These are phyloP conservation scores for Nymphaea thermarum DNA, from an alignment of 164 flowering plant species.

Conservation along the genomic window DNA sequence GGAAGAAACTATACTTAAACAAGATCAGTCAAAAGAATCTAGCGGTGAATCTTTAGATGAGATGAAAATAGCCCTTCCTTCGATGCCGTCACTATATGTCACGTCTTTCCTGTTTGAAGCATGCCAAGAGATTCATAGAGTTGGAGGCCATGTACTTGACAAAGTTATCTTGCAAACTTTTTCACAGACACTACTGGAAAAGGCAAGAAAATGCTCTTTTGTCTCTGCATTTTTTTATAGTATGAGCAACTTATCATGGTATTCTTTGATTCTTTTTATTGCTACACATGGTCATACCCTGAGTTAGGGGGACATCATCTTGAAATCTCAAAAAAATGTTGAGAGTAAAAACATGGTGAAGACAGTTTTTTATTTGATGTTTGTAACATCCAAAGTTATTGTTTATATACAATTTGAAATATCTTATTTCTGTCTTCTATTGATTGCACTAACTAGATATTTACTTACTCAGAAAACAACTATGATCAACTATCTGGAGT, in stretches of 20 bases:
- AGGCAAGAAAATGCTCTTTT: constrained; percentile 29
- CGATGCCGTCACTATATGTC: constrained; percentile 81
- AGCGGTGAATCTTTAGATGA: constrained; percentile 27
- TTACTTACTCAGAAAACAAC: no score
- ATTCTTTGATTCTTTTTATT: not conserved
- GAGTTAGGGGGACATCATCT: no score
- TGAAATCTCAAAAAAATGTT: no score
- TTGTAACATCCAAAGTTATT: no score
- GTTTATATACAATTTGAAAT: no score
- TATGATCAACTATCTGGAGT: no score
- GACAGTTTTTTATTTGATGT: no score
- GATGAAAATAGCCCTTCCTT: constrained; percentile 88
- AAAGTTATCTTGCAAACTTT: constrained; percentile 63
- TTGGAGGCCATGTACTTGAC: constrained; percentile 96
- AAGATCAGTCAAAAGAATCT: constrained; percentile 50
- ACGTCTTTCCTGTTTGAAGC: constrained; percentile 68
- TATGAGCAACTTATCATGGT: not conserved
- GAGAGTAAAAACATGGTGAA: no score
- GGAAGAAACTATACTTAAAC: constrained; percentile 85
- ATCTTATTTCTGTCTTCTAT: no score
- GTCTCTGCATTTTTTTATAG: not conserved
- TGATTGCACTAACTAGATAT: no score
- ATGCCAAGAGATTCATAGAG: constrained; percentile 84
- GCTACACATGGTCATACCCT: no score
- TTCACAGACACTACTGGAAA: constrained; percentile 52